phyloP scores from a whole-genome alignment of 495 filamentous ascomycete genomes.

The Penicillium cosmopolitanum region DNA sequence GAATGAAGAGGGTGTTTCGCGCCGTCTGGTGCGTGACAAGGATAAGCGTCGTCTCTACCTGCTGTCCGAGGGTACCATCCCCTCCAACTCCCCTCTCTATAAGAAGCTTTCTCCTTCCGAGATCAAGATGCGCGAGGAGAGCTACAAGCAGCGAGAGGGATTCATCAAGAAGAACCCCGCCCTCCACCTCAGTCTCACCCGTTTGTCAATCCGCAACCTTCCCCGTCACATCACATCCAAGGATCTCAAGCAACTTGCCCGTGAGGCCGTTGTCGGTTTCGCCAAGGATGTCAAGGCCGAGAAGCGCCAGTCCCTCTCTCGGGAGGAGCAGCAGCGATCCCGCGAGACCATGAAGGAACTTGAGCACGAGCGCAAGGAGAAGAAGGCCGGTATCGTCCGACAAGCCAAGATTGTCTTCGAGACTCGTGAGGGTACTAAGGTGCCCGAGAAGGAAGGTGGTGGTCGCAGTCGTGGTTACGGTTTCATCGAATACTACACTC shows the following conservation, averaged over 20 bases:
- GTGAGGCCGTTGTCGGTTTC: constrained; percentile 89
- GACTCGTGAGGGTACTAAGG: constrained; percentile 77
- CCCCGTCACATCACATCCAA: constrained; percentile 84
- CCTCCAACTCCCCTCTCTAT: constrained; percentile 71
- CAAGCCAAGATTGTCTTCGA: constrained; percentile 97
- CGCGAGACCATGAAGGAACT: constrained; percentile 78
- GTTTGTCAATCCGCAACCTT: constrained; percentile 92
- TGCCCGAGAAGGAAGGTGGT: constrained; percentile 69
- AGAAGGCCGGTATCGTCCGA: constrained; percentile 89
- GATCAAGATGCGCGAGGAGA: constrained; percentile 84
- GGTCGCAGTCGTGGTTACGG: constrained; percentile 91
- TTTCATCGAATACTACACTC: constrained; percentile 95
- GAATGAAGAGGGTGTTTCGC: constrained; percentile 64
- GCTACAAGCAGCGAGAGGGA: constrained; percentile 82
- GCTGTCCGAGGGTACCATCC: constrained; percentile 81
- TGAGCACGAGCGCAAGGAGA: constrained; percentile 73
- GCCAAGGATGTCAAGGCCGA: constrained; percentile 84
- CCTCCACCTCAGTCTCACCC: constrained; percentile 86
- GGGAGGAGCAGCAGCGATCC: constrained; percentile 80
- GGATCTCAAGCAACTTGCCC: constrained; percentile 86
- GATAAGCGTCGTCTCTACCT: constrained; percentile 95
- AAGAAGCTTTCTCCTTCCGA: constrained; percentile 77
- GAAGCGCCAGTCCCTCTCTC: constrained; percentile 72
- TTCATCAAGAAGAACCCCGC: constrained; percentile 88
- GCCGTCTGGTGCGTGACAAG: constrained; percentile 69